Percentiles rank a stretch among this genome's conserved stretches.
Conservation (phyloP, 2,329 filamentous ascomycete species). For the Stagonosporopsis cucurbitacearum region DNA sequence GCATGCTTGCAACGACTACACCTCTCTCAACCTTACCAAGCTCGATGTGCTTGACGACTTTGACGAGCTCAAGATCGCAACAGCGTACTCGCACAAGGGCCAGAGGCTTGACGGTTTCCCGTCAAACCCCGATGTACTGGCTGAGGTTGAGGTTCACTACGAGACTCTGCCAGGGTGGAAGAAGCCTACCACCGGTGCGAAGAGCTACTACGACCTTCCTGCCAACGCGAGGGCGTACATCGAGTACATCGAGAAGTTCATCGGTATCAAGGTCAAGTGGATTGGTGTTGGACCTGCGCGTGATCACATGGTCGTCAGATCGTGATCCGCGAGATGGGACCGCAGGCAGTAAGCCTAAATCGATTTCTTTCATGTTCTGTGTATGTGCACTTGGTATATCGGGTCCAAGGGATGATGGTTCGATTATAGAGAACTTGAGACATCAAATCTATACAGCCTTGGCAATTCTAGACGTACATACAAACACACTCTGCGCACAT, state of each 20-base stretch:
- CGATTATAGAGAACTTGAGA: not conserved
- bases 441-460: not conserved
- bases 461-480: constrained; percentile 11
- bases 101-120: constrained; percentile 68
- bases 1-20: constrained; percentile 70
- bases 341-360: constrained; percentile 6
- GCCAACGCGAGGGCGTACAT: constrained; percentile 70
- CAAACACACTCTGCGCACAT: not conserved
- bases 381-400: constrained; percentile 4
- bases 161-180: constrained; percentile 74
- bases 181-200: constrained; percentile 65
- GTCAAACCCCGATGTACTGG: constrained; percentile 65
- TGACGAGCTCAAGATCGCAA: constrained; percentile 74
- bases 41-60: constrained; percentile 78
- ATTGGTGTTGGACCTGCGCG: constrained; percentile 71
- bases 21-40: constrained; percentile 68
- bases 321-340: constrained; percentile 26
- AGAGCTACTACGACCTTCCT: constrained; percentile 68
- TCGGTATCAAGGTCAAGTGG: constrained; percentile 68
- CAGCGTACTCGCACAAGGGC: constrained; percentile 69
- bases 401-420: not conserved
- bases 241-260: constrained; percentile 70
- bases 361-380: not conserved
- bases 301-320: constrained; percentile 68
- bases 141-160: constrained; percentile 69